These are phyloP conservation scores for Monosporascus sp. DNA, from an alignment of 2,329 filamentous ascomycete species.

Conservation along the genomic window DNA sequence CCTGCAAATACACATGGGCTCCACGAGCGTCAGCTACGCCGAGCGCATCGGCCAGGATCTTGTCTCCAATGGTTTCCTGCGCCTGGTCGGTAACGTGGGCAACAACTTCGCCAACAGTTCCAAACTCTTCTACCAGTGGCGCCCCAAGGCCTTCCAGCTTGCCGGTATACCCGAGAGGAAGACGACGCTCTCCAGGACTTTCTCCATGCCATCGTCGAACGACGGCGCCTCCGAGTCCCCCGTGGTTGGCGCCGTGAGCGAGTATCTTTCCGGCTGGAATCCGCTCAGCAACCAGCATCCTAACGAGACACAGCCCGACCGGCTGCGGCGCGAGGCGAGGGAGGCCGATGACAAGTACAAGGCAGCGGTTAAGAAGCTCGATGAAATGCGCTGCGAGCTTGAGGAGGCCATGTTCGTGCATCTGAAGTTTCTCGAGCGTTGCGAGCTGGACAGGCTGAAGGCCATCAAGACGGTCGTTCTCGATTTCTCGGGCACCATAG, in stretches of 20 bases:
- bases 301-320: slow-evolving; percentile 88
- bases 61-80: slow-evolving; percentile 76
- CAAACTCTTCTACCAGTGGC: slow-evolving; percentile 96
- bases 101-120: slow-evolving; percentile 97
- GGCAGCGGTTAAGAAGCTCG: slow-evolving; percentile 74
- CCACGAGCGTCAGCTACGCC: slow-evolving; percentile 80
- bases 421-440: slow-evolving; percentile 93
- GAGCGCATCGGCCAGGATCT: slow-evolving; percentile 95
- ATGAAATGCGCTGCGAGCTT: slow-evolving; percentile 86
- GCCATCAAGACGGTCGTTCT: slow-evolving; percentile 97
- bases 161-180: slow-evolving; percentile 89
- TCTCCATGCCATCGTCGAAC: slow-evolving; percentile 61
- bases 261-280: slow-evolving; percentile 90
- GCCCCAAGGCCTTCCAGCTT: slow-evolving; percentile 81
- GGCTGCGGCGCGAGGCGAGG: slow-evolving; percentile 77
- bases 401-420: slow-evolving; percentile 93
- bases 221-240: slow-evolving; percentile 68
- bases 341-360: slow-evolving; percentile 96
- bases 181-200: slow-evolving; percentile 63
- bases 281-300: slow-evolving; percentile 82
- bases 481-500: slow-evolving; percentile 94
- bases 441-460: slow-evolving; percentile 91
- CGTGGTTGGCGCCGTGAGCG: slow-evolving; percentile 73
- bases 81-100: slow-evolving; percentile 89
- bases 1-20: slow-evolving; percentile 80